phyloP scores from a whole-genome alignment of 805 yeast genomes.

The Kodamaea fukazawae region DNA sequence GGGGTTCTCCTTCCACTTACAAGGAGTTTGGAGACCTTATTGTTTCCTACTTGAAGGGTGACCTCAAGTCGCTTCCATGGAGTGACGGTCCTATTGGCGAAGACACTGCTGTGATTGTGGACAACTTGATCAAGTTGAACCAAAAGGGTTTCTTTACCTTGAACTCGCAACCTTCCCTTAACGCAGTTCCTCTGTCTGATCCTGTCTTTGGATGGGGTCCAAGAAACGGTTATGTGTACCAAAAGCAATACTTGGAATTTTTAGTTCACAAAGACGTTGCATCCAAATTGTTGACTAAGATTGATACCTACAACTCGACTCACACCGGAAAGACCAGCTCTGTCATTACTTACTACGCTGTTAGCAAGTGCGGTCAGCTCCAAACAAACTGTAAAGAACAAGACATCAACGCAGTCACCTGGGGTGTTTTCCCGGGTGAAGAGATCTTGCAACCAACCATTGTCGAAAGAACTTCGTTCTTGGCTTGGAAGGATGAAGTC shows the following conservation, averaged over 20 bases:
- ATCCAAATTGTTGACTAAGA: slow-evolving; percentile 32
- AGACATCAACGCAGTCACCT: slow-evolving; percentile 91
- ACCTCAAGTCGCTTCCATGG: slow-evolving; percentile 83
- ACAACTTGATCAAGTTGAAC: slow-evolving; percentile 62
- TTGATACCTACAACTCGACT: slow-evolving; percentile 44
- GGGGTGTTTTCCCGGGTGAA: slow-evolving; percentile 97
- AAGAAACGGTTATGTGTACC: slow-evolving; percentile 85
- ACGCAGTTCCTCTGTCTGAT: slow-evolving; percentile 72
- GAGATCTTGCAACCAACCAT: slow-evolving; percentile 95
- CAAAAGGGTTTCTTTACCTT: slow-evolving; percentile 69
- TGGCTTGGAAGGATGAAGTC: slow-evolving; percentile 98
- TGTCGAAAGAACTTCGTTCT: slow-evolving; percentile 85
- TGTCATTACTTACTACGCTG: slow-evolving; percentile 75
- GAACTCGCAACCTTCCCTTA: slow-evolving; percentile 92
- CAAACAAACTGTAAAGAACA: slow-evolving; percentile 68
- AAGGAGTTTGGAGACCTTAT: slow-evolving; percentile 64
- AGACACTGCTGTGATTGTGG: slow-evolving; percentile 65
- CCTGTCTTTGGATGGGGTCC: slow-evolving; percentile 94
- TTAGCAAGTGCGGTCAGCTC: slow-evolving; percentile 55
- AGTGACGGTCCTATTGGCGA: slow-evolving; percentile 83
- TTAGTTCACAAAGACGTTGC: slow-evolving; percentile 59
- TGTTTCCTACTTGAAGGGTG: slow-evolving; percentile 67
- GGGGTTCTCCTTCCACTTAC: slow-evolving; percentile 76
- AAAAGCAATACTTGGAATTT: slow-evolving; percentile 89
- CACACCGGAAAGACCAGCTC: slow-evolving; percentile 38